A percentile compares a stretch with the other conserved stretches of the same genome.
Evolutionary conservation across 192 early-diverging fungal genomes (phyloP).

Genomic region (Glomus cerebriforme): DNA sequence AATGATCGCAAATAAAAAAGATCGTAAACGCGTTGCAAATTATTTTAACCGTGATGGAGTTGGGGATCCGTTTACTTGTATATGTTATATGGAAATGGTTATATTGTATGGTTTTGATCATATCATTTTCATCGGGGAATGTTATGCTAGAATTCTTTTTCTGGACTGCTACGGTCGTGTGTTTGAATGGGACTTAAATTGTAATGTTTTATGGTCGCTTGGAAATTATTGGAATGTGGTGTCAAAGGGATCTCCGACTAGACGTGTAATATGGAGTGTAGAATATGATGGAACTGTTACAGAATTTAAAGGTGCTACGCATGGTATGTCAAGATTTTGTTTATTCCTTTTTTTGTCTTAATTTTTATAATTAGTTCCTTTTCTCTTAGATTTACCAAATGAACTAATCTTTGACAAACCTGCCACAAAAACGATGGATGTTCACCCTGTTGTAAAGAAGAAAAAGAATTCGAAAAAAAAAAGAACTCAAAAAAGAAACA

Average conservation of each 20-base stretch:
- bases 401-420: conserved; percentile 16
- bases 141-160: conserved; percentile 8
- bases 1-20: conserved; percentile 21
- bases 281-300: conserved; percentile 10
- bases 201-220: not conserved
- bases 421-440: conserved; percentile 11
- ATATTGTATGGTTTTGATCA: conserved; percentile 23
- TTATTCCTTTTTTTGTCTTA: conserved; percentile 26
- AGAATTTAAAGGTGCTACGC: not conserved
- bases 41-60: not conserved
- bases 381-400: conserved; percentile 21
- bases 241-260: not conserved
- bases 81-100: conserved; percentile 2
- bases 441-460: conserved; percentile 26
- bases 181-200: conserved; percentile 18
- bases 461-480: conserved; percentile 33
- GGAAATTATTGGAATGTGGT: conserved; percentile 1
- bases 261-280: not conserved
- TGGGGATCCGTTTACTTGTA: not conserved
- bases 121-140: conserved; percentile 1
- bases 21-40: conserved; percentile 12
- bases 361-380: conserved; percentile 17
- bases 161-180: conserved; percentile 16
- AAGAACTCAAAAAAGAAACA: conserved; percentile 33
- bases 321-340: conserved; percentile 19